Evolutionary conservation across 2,329 filamentous ascomycete species (phyloP), one percentile per base, ranked within the genome.

Genomic region (Fusarium virguliforme): DNA sequence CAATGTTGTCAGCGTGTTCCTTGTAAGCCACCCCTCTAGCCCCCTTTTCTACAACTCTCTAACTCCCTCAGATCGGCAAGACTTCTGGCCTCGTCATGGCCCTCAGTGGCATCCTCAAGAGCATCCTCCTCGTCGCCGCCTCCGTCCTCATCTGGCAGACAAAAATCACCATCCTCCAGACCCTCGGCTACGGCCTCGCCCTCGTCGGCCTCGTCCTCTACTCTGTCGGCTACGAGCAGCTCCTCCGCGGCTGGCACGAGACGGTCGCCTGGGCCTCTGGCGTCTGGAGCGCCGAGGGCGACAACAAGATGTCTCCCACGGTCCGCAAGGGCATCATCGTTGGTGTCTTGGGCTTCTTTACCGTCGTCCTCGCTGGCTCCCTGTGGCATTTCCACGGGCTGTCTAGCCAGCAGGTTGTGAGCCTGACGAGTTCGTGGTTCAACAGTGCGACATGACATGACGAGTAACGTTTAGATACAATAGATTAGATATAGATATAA

Each of bases 21-120:
- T 97, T 82, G 93, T 95, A 88, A 77, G 91, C 84, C 15, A 18
- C 9, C 3, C 8, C 26, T n/a, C 40, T 13, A 24, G 15, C 22
- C 32, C 32, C n/a, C 22, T 28, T 5, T 41, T 15, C 26, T 55
- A 61, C 48, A 59, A 35, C 50, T 41, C 34, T n/a, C 30, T 41
- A 18, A n/a, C 18, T 8, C 48, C 13, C 37, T 65, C 28, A 95
- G 92, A 97, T 97, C 76, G 93, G 94, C 79, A 94, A 93, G 83
- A 97, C 94, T 8, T 97, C 94, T 2, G 92, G 92, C 62, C 88
- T 97, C 57, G 93, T 95, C 75, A 92, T 97, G 83, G 94, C 93
- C 35, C 89, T 97, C 26, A 94, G 91, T 65, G 93, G 94, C 79
- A 94, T 97, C 71, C 88, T 96, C 77, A 97, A 97, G 83, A 93